Evolutionary conservation across 768 basidiomycete species (phyloP).

Genomic region (Psilocybe azurescens): DNA sequence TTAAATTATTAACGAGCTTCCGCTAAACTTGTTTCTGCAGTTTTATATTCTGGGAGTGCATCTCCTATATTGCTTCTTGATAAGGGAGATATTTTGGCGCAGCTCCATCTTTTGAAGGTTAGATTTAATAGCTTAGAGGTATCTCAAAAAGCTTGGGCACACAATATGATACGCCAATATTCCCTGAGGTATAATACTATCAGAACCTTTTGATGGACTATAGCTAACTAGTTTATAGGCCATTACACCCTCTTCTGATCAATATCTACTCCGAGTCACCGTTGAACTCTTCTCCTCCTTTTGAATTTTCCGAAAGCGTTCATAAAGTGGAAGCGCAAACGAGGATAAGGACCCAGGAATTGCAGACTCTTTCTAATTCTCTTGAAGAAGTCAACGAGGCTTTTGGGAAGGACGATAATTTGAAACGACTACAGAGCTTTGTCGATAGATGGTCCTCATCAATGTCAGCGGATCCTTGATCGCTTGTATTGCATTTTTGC

Average conservation of each 20-base stretch:
- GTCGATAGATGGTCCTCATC: conserved; percentile 19
- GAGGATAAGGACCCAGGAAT: conserved; percentile 14
- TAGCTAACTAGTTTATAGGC: conserved; percentile 14
- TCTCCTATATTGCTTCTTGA: conserved; percentile 17
- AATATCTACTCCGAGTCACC: conserved; percentile 25
- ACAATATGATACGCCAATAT: conserved; percentile 11
- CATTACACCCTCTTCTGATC: conserved; percentile 16
- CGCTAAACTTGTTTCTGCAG: not conserved
- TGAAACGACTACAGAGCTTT: conserved; percentile 19
- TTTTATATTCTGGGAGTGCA: conserved; percentile 9
- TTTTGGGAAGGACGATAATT: conserved; percentile 15
- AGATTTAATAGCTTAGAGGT: conserved; percentile 8
- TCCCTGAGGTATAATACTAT: conserved; percentile 13
- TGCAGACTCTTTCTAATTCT: conserved; percentile 18
- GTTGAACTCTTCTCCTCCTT: conserved; percentile 24
- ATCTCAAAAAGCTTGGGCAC: conserved; percentile 19
- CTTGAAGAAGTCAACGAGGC: conserved; percentile 21
- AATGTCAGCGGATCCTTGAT: not conserved
- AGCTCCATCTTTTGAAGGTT: conserved; percentile 16
- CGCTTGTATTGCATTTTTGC: too few relatives aligned
- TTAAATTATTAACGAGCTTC: too few relatives aligned
- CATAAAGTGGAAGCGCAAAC: conserved; percentile 18
- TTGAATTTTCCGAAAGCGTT: conserved; percentile 17
- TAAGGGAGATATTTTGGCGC: conserved; percentile 22
- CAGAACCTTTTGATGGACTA: not conserved